Evolutionary conservation across 306 rosid genomes (phyloP).

Genomic region (Citrullus mucosospermus): DNA sequence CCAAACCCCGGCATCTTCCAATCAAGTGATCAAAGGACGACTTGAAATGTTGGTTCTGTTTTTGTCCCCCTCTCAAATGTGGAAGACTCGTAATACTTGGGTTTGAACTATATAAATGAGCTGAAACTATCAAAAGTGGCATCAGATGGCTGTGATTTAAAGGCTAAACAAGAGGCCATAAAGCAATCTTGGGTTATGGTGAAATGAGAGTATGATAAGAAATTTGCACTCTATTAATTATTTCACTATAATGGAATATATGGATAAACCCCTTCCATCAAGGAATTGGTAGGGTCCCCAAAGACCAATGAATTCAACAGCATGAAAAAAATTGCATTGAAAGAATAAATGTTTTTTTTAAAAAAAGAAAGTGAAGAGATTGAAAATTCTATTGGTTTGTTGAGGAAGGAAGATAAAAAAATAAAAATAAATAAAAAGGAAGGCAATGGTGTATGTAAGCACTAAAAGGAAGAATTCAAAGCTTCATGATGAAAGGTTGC

Average conservation of each 20-base stretch:
- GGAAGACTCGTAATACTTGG: background rate
- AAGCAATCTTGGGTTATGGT: background rate
- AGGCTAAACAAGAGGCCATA: background rate
- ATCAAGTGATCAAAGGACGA: too few relatives aligned
- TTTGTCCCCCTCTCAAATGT: background rate
- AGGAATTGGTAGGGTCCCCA: constrained; percentile 39
- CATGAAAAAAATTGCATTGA: constrained; percentile 3
- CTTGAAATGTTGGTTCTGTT: background rate
- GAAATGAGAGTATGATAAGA: constrained; percentile 1
- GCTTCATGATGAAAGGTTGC: constrained; percentile 22
- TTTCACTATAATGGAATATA: constrained; percentile 11
- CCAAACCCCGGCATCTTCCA: constrained; percentile 21
- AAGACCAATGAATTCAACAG: constrained; percentile 18
- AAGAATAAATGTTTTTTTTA: background rate
- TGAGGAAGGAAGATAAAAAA: background rate
- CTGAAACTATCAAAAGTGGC: background rate
- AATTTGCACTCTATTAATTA: background rate
- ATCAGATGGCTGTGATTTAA: constrained; percentile 10
- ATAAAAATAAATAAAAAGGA: background rate
- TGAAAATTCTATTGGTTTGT: background rate
- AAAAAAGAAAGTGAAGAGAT: background rate
- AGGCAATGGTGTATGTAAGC: background rate
- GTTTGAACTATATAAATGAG: constrained; percentile 18
- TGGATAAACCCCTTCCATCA: constrained; percentile 27
- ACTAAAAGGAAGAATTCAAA: constrained; percentile 15